A percentile compares a stretch with the other conserved stretches of the same genome.
Evolutionary conservation across 306 rosid species (phyloP).

Genomic region (Sicyos baderoa): DNA sequence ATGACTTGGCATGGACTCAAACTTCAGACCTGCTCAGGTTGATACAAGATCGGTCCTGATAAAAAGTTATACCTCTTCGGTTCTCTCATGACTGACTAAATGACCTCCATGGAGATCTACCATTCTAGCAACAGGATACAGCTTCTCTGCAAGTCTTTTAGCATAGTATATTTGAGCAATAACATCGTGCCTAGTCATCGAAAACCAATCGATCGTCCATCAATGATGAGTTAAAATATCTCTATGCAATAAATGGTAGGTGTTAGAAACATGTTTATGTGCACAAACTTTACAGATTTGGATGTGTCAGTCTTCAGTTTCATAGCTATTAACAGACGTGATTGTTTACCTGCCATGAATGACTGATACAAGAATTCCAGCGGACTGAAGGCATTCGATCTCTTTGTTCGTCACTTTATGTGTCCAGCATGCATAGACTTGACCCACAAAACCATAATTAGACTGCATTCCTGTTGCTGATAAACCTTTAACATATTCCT

Average conservation of each 20-base stretch:
- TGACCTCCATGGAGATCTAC: conserved; percentile 93
- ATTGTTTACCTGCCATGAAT: conserved; percentile 77
- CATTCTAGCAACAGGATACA: conserved; percentile 82
- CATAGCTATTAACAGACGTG: background rate
- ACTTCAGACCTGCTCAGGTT: no score
- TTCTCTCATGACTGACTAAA: conserved; percentile 85
- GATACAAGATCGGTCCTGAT: background rate
- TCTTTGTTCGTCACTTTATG: conserved; percentile 67
- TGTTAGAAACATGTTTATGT: background rate
- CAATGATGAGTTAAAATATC: background rate
- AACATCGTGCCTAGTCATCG: conserved; percentile 58
- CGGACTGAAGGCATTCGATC: conserved; percentile 56
- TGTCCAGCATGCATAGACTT: conserved; percentile 83
- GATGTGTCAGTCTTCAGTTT: background rate
- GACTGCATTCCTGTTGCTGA: conserved; percentile 84
- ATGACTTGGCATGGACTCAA: no score
- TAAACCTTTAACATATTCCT: conserved; percentile 84
- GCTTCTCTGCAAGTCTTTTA: conserved; percentile 65
- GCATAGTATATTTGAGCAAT: conserved; percentile 78
- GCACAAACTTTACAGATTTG: background rate
- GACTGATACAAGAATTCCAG: conserved; percentile 73
- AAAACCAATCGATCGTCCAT: conserved; percentile 15
- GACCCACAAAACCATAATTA: conserved; percentile 72
- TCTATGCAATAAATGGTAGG: background rate
- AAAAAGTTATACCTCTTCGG: conserved; percentile 54